These are phyloP conservation scores for Chlorophyllum brunneum DNA, from an alignment of 768 basidiomycete species.

Conservation along the genomic window DNA sequence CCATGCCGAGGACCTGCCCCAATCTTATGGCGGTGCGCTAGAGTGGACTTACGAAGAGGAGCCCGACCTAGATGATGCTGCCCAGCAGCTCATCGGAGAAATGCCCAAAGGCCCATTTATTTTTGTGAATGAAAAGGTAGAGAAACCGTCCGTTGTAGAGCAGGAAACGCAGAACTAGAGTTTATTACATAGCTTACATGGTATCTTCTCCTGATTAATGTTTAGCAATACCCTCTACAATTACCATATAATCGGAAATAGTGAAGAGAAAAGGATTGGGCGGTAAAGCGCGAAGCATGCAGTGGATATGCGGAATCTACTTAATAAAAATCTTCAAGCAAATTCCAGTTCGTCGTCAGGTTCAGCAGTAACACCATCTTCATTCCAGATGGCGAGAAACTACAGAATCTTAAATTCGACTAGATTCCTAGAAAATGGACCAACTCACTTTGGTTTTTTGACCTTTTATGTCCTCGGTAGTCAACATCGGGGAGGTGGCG, in stretches of 20 bases:
- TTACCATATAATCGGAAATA: neutral
- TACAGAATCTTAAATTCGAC: slow-evolving; percentile 23
- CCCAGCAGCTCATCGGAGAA: slow-evolving; percentile 39
- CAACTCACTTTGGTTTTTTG: slow-evolving; percentile 64
- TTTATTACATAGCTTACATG: slow-evolving; percentile 8
- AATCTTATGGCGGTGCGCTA: slow-evolving; percentile 69
- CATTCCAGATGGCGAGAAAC: slow-evolving; percentile 80
- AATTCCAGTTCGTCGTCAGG: slow-evolving; percentile 40
- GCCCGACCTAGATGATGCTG: slow-evolving; percentile 57
- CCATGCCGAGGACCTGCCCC: slow-evolving; percentile 49
- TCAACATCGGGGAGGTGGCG: slow-evolving; percentile 55
- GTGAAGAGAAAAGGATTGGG: neutral
- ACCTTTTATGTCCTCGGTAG: slow-evolving; percentile 51
- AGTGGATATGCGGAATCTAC: neutral
- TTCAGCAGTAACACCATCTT: slow-evolving; percentile 71
- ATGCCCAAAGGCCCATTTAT: slow-evolving; percentile 56
- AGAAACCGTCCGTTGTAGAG: slow-evolving; percentile 14
- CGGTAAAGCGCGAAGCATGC: neutral
- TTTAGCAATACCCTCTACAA: slow-evolving; percentile 6
- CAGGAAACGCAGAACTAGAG: slow-evolving; percentile 11
- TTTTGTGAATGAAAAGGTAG: slow-evolving; percentile 42
- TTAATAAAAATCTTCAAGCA: neutral
- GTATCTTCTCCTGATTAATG: neutral
- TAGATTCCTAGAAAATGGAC: neutral
- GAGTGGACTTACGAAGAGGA: slow-evolving; percentile 68